Evolutionary conservation across 1,139 yeast genomes (phyloP), one percentile per base, ranked within the genome.

Genomic region (Diutina rugosa): DNA sequence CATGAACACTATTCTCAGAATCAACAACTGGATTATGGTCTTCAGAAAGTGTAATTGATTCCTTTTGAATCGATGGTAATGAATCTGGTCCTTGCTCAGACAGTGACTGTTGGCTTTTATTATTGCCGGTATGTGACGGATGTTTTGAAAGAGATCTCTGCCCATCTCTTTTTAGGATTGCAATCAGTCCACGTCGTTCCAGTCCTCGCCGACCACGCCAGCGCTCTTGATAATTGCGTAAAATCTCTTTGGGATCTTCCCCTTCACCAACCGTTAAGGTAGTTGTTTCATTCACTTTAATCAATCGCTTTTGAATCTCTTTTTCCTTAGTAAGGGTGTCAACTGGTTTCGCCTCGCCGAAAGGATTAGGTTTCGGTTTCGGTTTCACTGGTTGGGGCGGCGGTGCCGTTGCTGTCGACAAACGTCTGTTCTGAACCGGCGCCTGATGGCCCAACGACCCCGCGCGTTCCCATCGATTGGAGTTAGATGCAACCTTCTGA

Each of bases 241-340:
- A 44, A 18, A 44, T 8, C n/a, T n/a, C 29, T 9, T 49, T 18
- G 7, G 44, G 53, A 14, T 49, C 53, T 10, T 49, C 44, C 9
- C 14, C 44, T 7, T 49, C 44, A 0, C 79, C 81, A 46, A 78
- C 61, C 1, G 84, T 81, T 63, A 77, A 78, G 56, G 80, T 75
- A 0, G 88, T 84, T 0, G 87, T 83, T 49, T 79, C 77, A 63
- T 84, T 84, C 52, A 83, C 68, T 55, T 73, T 71, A 7, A 76
- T 70, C 59, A 85, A 68, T 62, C 78, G 69, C 56, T 74, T 72
- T 56, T 80, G 83, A 18, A 80, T 65, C 57, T 78, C 81, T 51
- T 72, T 60, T 57, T 76, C 77, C 59, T 72, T 77, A 2, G 80
- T 67, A 30, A 76, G 66, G 0, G 78, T 63, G 70, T 78, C 73